These are phyloP conservation scores for Rhodomyrtus tomentosa DNA, from an alignment of 345 rosid genomes.

Conservation along the genomic window DNA sequence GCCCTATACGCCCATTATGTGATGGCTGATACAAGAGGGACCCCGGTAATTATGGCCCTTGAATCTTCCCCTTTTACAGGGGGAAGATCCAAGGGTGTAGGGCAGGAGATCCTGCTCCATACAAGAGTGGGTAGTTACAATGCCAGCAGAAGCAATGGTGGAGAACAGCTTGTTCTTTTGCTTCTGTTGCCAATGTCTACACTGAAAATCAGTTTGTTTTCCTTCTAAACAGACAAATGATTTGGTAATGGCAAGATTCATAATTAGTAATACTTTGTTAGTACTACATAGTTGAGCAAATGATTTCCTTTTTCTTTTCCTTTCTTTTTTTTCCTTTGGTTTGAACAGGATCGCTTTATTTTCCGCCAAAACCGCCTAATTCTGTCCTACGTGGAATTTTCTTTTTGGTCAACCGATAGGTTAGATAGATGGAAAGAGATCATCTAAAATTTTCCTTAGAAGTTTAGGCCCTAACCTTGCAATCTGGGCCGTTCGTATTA, in stretches of 20 bases:
- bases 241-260: neutral
- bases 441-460: too few species aligned
- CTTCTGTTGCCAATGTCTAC: neutral
- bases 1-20: neutral
- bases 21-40: neutral
- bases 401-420: neutral
- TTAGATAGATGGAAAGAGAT: too few species aligned
- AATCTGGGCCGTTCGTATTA: too few species aligned
- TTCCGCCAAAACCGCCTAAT: neutral
- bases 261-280: too few species aligned
- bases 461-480: too few species aligned
- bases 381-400: neutral
- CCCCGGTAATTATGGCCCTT: too few species aligned
- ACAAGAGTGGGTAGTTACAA: neutral
- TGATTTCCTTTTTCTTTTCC: neutral
- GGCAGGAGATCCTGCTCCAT: too few species aligned
- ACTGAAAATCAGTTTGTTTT: neutral
- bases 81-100: too few species aligned
- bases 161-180: neutral
- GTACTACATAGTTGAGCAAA: neutral
- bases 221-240: neutral
- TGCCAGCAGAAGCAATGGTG: neutral
- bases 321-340: neutral
- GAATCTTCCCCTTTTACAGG: too few species aligned
- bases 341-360: neutral